Conservation (phyloP, 1,284 basidiomycete genomes). For the Ustilago hordei region DNA sequence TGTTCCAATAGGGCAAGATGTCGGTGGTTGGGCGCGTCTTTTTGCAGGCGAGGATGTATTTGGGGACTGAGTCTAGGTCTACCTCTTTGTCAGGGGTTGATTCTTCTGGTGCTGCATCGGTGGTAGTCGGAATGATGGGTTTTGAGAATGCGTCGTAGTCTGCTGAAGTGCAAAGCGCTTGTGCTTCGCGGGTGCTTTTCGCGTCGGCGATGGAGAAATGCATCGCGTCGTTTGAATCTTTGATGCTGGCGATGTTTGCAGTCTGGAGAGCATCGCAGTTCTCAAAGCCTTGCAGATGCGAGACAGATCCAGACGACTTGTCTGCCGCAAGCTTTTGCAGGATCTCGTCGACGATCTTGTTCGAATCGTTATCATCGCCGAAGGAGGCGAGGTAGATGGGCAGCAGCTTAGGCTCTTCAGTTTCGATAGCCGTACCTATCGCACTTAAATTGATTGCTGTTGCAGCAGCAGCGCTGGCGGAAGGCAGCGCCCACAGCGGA, state of each 20-base stretch:
- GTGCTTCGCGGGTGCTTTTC: slow-evolving; percentile 20
- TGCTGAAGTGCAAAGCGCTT: slow-evolving; percentile 25
- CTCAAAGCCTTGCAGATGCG: slow-evolving; percentile 24
- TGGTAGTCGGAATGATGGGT: slow-evolving; percentile 19
- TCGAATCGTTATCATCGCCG: slow-evolving; percentile 6
- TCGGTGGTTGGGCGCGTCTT: slow-evolving; percentile 12
- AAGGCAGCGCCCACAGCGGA: slow-evolving; percentile 31
- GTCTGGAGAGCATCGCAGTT: slow-evolving; percentile 14
- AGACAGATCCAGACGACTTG: slow-evolving; percentile 1
- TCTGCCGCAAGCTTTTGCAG: slow-evolving; percentile 23
- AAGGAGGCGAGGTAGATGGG: slow-evolving; percentile 38
- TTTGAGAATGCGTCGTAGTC: slow-evolving; percentile 45
- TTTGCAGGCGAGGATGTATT: slow-evolving; percentile 54
- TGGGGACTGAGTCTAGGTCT: slow-evolving; percentile 59
- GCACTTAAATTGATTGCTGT: neutral
- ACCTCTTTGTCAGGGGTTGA: slow-evolving; percentile 48
- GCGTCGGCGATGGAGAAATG: slow-evolving; percentile 70
- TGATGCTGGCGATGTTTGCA: slow-evolving; percentile 29
- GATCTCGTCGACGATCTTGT: slow-evolving; percentile 6
- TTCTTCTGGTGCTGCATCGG: slow-evolving; percentile 10
- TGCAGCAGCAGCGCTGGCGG: neutral
- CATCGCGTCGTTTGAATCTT: slow-evolving; percentile 76
- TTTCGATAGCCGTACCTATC: slow-evolving; percentile 24
- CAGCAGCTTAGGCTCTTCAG: slow-evolving; percentile 38
- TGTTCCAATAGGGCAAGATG: slow-evolving; percentile 47